A percentile compares a stretch with the other conserved stretches of the same genome.
phyloP scores from a whole-genome alignment of 257 asterid species.

The Nicotiana sylvestris region DNA sequence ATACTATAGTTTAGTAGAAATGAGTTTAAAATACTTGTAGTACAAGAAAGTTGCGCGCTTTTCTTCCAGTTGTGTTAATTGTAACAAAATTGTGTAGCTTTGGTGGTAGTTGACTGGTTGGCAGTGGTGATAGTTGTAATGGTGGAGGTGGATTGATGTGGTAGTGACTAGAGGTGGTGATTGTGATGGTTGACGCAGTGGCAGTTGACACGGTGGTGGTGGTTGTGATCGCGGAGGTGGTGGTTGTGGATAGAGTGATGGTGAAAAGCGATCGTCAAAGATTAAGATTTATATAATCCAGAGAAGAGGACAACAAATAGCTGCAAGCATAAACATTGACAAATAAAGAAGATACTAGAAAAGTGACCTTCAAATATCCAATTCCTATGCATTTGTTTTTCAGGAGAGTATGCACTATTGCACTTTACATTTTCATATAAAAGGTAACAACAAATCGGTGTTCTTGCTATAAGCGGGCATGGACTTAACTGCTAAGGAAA shows the following conservation, averaged over 20 bases:
- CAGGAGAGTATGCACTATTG: constrained; percentile 1
- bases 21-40: neutral
- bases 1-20: neutral
- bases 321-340: neutral
- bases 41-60: neutral
- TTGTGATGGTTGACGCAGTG: neutral
- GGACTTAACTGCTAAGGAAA: neutral
- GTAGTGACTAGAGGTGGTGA: neutral
- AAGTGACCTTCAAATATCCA: neutral
- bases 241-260: too few relatives aligned
- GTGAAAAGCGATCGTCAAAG: neutral
- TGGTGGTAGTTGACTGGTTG: neutral
- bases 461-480: neutral
- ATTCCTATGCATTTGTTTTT: constrained; percentile 14
- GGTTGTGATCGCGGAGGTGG: neutral
- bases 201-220: neutral
- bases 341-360: neutral
- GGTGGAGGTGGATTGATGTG: neutral
- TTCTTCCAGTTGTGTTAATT: neutral
- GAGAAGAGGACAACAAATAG: neutral
- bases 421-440: constrained; percentile 6
- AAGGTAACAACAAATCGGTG: neutral
- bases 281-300: neutral
- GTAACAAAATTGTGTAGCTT: too few relatives aligned
- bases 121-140: neutral